These are phyloP conservation scores for Phytophthora agathidicida DNA, from an alignment of 352 stramenopile genomes.

Conservation along the genomic window DNA sequence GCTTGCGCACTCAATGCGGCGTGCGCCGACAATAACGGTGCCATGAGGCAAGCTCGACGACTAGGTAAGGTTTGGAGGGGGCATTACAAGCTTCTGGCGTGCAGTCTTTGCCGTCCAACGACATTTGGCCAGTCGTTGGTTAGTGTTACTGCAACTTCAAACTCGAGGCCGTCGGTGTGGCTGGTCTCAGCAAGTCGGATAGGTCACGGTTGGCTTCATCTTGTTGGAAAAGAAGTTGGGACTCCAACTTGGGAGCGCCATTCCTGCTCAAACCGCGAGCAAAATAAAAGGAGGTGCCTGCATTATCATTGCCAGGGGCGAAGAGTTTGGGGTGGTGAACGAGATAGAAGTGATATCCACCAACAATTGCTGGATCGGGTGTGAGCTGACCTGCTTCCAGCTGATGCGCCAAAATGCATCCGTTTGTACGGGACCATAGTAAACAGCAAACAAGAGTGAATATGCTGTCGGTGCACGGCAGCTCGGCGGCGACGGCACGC, in stretches of 20 bases:
- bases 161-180: not conserved
- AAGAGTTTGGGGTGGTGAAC: not conserved
- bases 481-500: not conserved
- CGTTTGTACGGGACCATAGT: not conserved
- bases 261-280: too few species aligned
- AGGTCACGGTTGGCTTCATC: too few species aligned
- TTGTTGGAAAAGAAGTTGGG: too few species aligned
- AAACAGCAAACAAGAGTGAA: constrained; percentile 2
- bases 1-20: not conserved
- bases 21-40: too few species aligned
- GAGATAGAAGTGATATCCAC: constrained; percentile 15
- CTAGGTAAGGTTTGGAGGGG: too few species aligned
- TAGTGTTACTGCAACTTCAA: too few species aligned
- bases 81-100: too few species aligned
- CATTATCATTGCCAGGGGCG: too few species aligned
- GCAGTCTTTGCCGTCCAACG: too few species aligned
- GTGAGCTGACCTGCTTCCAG: constrained; percentile 20
- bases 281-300: too few species aligned
- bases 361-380: constrained; percentile 15
- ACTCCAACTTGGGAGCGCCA: too few species aligned
- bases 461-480: constrained; percentile 3
- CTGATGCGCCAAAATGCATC: constrained; percentile 32
- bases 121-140: constrained; percentile 5
- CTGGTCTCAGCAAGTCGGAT: constrained; percentile 18
- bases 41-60: too few species aligned